Evolutionary conservation across 371 early-diverging fungal species (phyloP).

Genomic region (Mucor racemosus): DNA sequence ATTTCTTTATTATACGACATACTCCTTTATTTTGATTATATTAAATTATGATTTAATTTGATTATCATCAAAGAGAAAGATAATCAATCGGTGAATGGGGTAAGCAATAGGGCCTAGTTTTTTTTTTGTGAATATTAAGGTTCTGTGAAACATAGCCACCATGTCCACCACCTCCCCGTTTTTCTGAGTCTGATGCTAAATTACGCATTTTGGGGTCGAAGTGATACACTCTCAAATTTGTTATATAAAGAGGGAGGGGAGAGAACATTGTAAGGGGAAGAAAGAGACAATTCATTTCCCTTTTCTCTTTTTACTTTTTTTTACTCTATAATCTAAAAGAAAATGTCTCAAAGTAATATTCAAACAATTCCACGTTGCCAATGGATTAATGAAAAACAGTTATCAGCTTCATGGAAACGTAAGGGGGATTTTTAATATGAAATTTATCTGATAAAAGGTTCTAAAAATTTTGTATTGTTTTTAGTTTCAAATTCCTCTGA

Average conservation of each 20-base stretch:
- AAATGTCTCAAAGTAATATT: not conserved
- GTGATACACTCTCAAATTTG: conserved; percentile 5
- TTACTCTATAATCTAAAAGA: not conserved
- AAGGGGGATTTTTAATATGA: conserved; percentile 1
- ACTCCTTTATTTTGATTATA: not conserved
- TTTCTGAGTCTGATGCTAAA: conserved; percentile 12
- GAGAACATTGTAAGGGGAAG: not conserved
- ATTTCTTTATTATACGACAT: too few species aligned
- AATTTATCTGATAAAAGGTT: not conserved
- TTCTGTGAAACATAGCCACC: conserved; percentile 6
- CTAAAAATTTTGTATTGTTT: not conserved
- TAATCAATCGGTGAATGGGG: conserved; percentile 2
- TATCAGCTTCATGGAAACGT: not conserved
- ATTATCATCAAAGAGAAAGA: not conserved
- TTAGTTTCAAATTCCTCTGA: not conserved
- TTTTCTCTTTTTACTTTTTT: not conserved
- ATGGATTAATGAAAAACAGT: conserved; percentile 2
- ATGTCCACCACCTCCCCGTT: not conserved
- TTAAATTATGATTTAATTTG: not conserved
- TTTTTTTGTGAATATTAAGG: not conserved
- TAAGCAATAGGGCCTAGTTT: not conserved
- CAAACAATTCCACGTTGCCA: not conserved
- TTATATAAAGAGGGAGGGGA: conserved; percentile 4
- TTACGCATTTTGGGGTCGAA: conserved; percentile 20
- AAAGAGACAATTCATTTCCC: not conserved